Conservation (phyloP, 2,329 filamentous ascomycete genomes). For the Rhexocercosporidium sp. region DNA sequence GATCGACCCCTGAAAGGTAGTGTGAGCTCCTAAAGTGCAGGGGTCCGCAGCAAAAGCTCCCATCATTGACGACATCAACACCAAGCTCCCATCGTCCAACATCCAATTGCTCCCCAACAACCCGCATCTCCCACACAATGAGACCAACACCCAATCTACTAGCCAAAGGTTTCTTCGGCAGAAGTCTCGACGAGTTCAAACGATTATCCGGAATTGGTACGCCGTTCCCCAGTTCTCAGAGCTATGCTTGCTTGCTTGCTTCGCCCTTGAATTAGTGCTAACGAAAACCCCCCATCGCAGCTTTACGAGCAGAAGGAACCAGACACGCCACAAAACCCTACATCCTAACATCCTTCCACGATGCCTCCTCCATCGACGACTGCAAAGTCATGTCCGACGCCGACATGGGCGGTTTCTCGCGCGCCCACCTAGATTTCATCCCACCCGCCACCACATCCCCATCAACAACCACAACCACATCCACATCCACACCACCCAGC, state of each 20-base stretch:
- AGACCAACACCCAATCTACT: slow-evolving; percentile 50
- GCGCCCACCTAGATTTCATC: slow-evolving; percentile 65
- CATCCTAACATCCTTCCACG: slow-evolving; percentile 67
- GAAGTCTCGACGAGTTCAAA: slow-evolving; percentile 65
- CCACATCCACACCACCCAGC: background rate
- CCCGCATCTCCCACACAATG: slow-evolving; percentile 46
- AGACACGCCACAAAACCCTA: slow-evolving; percentile 68
- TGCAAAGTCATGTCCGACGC: slow-evolving; percentile 85
- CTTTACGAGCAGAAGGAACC: slow-evolving; percentile 71
- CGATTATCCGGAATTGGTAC: slow-evolving; percentile 60
- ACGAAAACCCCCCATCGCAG: slow-evolving; percentile 48
- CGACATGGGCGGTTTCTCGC: slow-evolving; percentile 86
- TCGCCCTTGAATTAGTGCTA: slow-evolving; percentile 23
- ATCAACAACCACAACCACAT: slow-evolving; percentile 15
- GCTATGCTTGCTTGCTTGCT: slow-evolving; percentile 7
- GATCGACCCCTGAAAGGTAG: background rate
- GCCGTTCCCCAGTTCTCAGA: background rate
- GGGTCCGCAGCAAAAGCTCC: background rate
- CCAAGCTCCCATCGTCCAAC: background rate
- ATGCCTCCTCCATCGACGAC: slow-evolving; percentile 50
- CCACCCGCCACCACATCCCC: slow-evolving; percentile 33
- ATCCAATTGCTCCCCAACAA: slow-evolving; percentile 5
- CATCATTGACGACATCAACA: slow-evolving; percentile 8
- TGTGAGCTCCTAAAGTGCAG: background rate
- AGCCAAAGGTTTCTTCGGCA: slow-evolving; percentile 59